A percentile compares a stretch with the other conserved stretches of the same genome.
These are phyloP conservation scores for Penicillium maclennaniae DNA, from an alignment of 495 filamentous ascomycete species.

Conservation along the genomic window DNA sequence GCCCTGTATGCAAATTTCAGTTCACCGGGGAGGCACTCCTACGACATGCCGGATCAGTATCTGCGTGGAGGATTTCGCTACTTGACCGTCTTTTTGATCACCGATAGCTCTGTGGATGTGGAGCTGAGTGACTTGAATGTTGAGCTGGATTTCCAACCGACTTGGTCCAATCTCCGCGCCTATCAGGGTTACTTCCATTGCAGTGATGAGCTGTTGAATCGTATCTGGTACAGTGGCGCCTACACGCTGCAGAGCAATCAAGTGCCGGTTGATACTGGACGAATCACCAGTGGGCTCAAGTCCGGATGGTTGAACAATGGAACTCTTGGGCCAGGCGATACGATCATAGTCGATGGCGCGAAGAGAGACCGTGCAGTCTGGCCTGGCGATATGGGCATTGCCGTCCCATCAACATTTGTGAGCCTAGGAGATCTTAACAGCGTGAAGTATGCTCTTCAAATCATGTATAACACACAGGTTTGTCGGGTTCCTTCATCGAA, in stretches of 20 bases:
- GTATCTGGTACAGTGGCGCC: conserved; percentile 63
- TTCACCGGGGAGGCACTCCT: conserved; percentile 36
- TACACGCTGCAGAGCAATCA: conserved; percentile 60
- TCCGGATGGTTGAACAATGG: conserved; percentile 56
- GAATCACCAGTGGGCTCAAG: conserved; percentile 46
- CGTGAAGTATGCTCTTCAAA: conserved; percentile 57
- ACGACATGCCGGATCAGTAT: conserved; percentile 50
- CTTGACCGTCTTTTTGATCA: conserved; percentile 51
- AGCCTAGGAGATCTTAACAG: conserved; percentile 57
- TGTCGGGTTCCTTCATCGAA: background rate
- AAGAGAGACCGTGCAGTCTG: conserved; percentile 59
- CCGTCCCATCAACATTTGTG: conserved; percentile 52
- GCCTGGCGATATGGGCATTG: conserved; percentile 61
- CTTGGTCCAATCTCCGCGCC: conserved; percentile 58
- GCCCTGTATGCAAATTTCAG: conserved; percentile 52
- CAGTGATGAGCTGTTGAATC: conserved; percentile 56
- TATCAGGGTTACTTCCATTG: conserved; percentile 63
- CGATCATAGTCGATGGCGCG: conserved; percentile 54
- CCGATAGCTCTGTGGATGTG: conserved; percentile 30
- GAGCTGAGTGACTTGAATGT: conserved; percentile 41
- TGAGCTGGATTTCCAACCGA: conserved; percentile 57
- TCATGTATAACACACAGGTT: conserved; percentile 58
- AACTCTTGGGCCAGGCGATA: conserved; percentile 49
- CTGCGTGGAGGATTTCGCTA: conserved; percentile 62
- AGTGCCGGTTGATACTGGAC: conserved; percentile 51